These are phyloP conservation scores for Alopecurus myosuroides DNA, from an alignment of 176 grass and related monocot genomes.

Conservation along the genomic window DNA sequence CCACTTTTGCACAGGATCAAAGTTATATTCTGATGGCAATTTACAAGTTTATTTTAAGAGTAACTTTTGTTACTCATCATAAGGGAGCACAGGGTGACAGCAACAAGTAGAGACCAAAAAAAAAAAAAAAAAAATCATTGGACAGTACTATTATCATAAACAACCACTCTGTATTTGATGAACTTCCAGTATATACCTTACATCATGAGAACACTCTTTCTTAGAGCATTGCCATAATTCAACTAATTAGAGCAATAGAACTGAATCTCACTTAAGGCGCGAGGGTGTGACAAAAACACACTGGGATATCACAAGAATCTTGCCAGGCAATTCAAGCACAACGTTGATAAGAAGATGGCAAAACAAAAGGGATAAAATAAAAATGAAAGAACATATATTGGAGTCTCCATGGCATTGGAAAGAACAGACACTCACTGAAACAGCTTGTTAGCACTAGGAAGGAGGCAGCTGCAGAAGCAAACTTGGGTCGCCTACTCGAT, in stretches of 20 bases:
- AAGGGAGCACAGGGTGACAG: neutral
- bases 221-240: slow-evolving; percentile 15
- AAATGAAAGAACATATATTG: slow-evolving; percentile 43
- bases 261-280: slow-evolving; percentile 5
- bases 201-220: slow-evolving; percentile 34
- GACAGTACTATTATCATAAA: neutral
- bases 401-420: slow-evolving; percentile 32
- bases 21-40: neutral
- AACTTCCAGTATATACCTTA: slow-evolving; percentile 24
- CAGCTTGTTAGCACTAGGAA: slow-evolving; percentile 50
- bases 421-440: slow-evolving; percentile 34
- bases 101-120: neutral
- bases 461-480: slow-evolving; percentile 32
- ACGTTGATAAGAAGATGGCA: slow-evolving; percentile 28
- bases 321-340: slow-evolving; percentile 38
- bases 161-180: neutral
- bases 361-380: slow-evolving; percentile 9
- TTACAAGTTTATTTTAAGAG: neutral
- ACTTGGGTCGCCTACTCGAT: slow-evolving; percentile 45
- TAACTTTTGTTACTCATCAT: neutral
- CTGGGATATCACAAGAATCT: slow-evolving; percentile 32
- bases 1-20: slow-evolving; percentile 11
- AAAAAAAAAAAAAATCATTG: neutral
- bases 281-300: slow-evolving; percentile 9
- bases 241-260: slow-evolving; percentile 30